Conservation (phyloP, 345 rosid genomes). For the Pseudoturritis turrita region DNA sequence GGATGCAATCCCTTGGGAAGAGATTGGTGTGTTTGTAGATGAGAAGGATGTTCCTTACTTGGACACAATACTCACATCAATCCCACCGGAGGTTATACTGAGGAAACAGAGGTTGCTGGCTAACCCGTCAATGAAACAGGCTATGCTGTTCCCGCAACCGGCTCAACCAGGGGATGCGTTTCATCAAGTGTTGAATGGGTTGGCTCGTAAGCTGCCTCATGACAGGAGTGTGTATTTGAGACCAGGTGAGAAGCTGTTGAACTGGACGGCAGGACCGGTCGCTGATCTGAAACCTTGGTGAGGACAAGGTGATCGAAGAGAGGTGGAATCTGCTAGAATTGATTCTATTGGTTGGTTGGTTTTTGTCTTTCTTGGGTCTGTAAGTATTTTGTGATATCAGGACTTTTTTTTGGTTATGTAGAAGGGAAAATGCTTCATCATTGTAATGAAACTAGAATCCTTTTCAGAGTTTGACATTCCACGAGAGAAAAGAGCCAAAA, state of each 20-base stretch:
- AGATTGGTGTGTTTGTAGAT: constrained; percentile 88
- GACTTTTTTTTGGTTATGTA: neutral
- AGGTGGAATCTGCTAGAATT: neutral
- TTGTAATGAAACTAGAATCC: constrained; percentile 13
- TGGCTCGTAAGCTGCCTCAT: constrained; percentile 91
- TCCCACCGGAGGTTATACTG: constrained; percentile 79
- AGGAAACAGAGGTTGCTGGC: constrained; percentile 95
- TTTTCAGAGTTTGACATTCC: no score
- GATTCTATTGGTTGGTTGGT: constrained; percentile 7
- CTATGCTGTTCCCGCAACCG: constrained; percentile 93
- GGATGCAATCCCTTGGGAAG: constrained; percentile 99
- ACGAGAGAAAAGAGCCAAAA: no score
- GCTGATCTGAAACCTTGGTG: constrained; percentile 98
- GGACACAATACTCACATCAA: constrained; percentile 85
- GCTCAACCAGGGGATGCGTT: constrained; percentile 95
- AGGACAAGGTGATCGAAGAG: constrained; percentile 2
- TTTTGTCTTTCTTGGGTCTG: neutral
- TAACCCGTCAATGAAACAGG: constrained; percentile 97
- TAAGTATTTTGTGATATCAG: constrained; percentile 16
- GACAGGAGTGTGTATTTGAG: constrained; percentile 51
- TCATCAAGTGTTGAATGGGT: constrained; percentile 92
- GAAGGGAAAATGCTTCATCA: neutral
- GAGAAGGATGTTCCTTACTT: constrained; percentile 90
- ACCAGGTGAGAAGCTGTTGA: constrained; percentile 59
- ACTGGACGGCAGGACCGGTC: constrained; percentile 94